Conservation (phyloP, 257 asterid species). For the Striga asiatica region DNA sequence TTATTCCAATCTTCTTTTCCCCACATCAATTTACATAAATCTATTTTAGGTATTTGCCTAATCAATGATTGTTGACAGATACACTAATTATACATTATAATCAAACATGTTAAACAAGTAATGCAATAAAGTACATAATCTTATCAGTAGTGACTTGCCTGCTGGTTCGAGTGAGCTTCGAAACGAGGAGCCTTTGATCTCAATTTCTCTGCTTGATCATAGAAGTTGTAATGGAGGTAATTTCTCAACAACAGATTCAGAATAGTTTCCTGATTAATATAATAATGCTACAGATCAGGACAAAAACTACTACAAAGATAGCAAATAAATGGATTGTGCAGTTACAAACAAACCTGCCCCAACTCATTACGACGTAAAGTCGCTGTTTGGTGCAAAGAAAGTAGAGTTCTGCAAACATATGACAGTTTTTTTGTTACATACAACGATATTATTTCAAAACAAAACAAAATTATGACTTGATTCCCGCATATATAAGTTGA, state of each 20-base stretch:
- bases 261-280: slow-evolving; percentile 60
- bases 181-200: slow-evolving; percentile 95
- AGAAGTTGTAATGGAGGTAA: slow-evolving; percentile 81
- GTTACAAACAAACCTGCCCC: slow-evolving; percentile 69
- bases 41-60: not conserved
- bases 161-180: slow-evolving; percentile 95
- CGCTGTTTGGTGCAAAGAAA: slow-evolving; percentile 82
- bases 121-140: not conserved
- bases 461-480: slow-evolving; percentile 1
- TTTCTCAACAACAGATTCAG: slow-evolving; percentile 70
- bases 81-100: not conserved
- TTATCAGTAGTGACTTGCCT: slow-evolving; percentile 43
- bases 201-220: slow-evolving; percentile 94
- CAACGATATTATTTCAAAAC: not conserved
- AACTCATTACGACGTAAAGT: slow-evolving; percentile 85
- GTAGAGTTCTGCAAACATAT: slow-evolving; percentile 50
- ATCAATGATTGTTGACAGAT: not conserved
- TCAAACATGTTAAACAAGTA: slow-evolving; percentile 10
- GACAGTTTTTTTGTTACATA: not conserved
- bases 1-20: not conserved
- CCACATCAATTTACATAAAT: not conserved
- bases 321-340: not conserved
- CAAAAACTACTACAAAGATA: not conserved
- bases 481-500: slow-evolving; percentile 7
- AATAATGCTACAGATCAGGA: slow-evolving; percentile 3